These are phyloP conservation scores for Stagonosporopsis cucurbitacearum DNA, from an alignment of 2,329 filamentous ascomycete species.

Conservation along the genomic window DNA sequence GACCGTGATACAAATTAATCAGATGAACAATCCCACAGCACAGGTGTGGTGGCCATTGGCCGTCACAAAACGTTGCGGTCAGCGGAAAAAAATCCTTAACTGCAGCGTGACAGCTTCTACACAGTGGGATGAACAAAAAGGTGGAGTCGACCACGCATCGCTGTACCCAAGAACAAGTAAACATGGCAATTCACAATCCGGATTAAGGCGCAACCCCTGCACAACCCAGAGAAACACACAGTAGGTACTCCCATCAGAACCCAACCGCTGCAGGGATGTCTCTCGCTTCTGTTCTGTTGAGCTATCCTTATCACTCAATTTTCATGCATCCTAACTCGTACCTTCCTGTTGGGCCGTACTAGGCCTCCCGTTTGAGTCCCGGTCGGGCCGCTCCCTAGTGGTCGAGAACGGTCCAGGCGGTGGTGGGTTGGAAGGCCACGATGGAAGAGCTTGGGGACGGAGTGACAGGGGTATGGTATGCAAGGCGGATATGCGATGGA, in stretches of 20 bases:
- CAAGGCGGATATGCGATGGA: not conserved
- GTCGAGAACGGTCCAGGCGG: conserved; percentile 7
- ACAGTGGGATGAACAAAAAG: too few species aligned
- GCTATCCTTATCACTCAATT: not conserved
- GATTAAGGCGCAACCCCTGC: not conserved
- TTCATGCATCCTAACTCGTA: not conserved
- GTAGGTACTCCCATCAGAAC: too few species aligned
- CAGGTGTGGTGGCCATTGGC: too few species aligned
- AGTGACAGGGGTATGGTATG: not conserved
- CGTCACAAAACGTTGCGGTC: too few species aligned
- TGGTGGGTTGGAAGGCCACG: not conserved
- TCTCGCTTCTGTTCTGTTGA: not conserved
- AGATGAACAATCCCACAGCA: too few species aligned
- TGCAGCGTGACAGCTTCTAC: too few species aligned
- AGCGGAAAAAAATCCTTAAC: too few species aligned
- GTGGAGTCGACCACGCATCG: too few species aligned
- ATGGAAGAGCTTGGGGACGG: not conserved
- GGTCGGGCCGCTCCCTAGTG: conserved; percentile 13
- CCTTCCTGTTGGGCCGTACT: conserved; percentile 9
- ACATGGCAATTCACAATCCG: not conserved
- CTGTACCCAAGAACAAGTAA: not conserved
- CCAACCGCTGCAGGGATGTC: not conserved
- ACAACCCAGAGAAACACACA: not conserved
- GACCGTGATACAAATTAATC: too few species aligned
- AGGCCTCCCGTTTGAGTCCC: conserved; percentile 13